Base-by-base conservation (phyloP, 2,329 filamentous ascomycete genomes). In the Blumeriella jaapii region DNA sequence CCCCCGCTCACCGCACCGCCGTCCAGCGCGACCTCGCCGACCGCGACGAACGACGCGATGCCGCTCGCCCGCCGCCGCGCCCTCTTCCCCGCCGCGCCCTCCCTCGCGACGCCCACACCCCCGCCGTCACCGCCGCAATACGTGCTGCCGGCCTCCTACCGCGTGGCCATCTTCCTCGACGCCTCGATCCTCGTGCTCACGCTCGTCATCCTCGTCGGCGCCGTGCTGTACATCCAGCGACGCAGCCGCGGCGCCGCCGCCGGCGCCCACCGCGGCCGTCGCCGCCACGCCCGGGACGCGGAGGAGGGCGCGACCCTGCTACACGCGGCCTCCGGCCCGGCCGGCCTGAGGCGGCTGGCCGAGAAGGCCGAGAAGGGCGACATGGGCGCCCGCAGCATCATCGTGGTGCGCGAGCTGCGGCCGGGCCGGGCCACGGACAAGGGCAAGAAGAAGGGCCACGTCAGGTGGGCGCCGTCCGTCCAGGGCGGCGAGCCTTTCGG, bases 151-250 rank as follows among this genome's bases (percentile, higher is more conserved):
- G 27, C 36, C 19, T 39, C 40, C 15, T 40, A 41, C 31, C 31
- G 37, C 12, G 31, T 45, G 11, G 44, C 44, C 23, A 44, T 46
- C 11, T 34, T 34, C n/a, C 20, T 46, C 32, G 35, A 42, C 18
- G 35, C 35, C 3, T 24, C 38, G 5, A 38, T 44, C 9, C 25
- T 46, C 4, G 6, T 46, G 8, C 16, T 46, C 12, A 44, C 39
- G 2, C 20, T 46, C 16, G 18, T 29, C 5, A 27, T 37, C 3
- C 17, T 46, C 3, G 9, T 37, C 7, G 13, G 37, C 6, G 15
- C 40, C 4, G 29, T 28, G 2, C 22, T 41, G 7, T 44, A 40
- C 10, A 25, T 42, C 9, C 34, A 35, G 7, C 29, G 30, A 5
- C 33, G 33, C 2, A n/a, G 18, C n/a, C 31, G 23, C 10, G 14